Evolutionary conservation across 495 filamentous ascomycete species (phyloP), one percentile per base, ranked within the genome.

Genomic region (Penicillium roqueforti): DNA sequence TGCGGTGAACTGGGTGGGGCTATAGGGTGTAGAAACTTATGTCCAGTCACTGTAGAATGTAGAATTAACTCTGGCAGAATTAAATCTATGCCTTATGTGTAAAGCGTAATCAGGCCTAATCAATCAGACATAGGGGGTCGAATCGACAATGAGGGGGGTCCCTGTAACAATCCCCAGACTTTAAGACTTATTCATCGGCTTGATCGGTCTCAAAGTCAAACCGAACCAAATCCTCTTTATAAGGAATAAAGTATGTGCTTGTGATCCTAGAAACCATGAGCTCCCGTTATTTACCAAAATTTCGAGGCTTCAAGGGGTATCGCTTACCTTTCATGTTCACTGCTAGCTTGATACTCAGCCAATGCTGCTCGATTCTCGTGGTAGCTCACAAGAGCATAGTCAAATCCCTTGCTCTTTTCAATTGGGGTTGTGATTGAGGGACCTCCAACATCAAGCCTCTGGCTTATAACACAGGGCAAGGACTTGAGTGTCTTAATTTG

Each of bases 151-250:
- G n/a, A n/a, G n/a, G n/a, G n/a, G n/a, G n/a, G n/a, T n/a, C n/a
- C n/a, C n/a, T n/a, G n/a, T n/a, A n/a, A n/a, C n/a, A n/a, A n/a
- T n/a, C n/a, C n/a, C n/a, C n/a, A n/a, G n/a, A n/a, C n/a, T n/a
- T n/a, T n/a, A n/a, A n/a, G n/a, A n/a, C n/a, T n/a, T n/a, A n/a
- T n/a, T n/a, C n/a, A n/a, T 75, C 75, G 36, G 59, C 68, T 3
- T 47, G 44, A 39, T 73, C 71, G 14, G 77, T 72, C 54, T 78
- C 73, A 56, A 79, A 78, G 53, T 79, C 76, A 63, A 79, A 79
- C 19, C 74, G 69, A 39, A 73, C 61, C 9, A 79, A 48, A 63
- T 79, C 75, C 51, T 77, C 74, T 47, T 71, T 73, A 53, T 66
- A 79, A 2, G 76, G 76, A 52, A 69, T 70, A 38, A 79, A 64